Evolutionary conservation across 2,329 filamentous ascomycete species (phyloP).

Genomic region (Epichloe sp.): DNA sequence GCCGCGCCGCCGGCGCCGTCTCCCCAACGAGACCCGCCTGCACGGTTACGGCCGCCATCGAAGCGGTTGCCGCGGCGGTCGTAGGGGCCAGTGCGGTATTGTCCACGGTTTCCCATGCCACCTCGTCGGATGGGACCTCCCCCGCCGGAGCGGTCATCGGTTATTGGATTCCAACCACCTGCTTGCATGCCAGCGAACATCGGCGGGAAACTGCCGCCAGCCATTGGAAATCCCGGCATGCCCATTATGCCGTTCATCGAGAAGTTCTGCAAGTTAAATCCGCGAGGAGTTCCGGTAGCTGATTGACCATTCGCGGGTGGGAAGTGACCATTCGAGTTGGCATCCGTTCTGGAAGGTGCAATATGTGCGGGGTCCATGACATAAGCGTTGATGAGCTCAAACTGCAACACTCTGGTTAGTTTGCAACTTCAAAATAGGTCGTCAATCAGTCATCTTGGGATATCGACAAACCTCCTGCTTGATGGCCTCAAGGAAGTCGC

Average conservation of each 20-base stretch:
- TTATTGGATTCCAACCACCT: slow-evolving; percentile 36
- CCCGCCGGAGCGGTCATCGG: slow-evolving; percentile 44
- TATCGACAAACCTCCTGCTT: slow-evolving; percentile 67
- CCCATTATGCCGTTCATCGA: slow-evolving; percentile 44
- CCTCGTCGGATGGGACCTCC: slow-evolving; percentile 55
- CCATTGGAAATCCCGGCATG: slow-evolving; percentile 45
- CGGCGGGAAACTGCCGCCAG: slow-evolving; percentile 32
- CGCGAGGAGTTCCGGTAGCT: slow-evolving; percentile 73
- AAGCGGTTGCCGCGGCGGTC: slow-evolving; percentile 50
- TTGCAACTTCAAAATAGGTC: slow-evolving; percentile 31
- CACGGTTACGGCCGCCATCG: slow-evolving; percentile 39
- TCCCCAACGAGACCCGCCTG: slow-evolving; percentile 49
- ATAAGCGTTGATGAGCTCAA: slow-evolving; percentile 85
- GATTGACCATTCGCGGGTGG: slow-evolving; percentile 65
- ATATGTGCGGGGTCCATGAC: slow-evolving; percentile 92
- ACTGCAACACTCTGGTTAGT: slow-evolving; percentile 32
- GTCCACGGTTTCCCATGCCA: slow-evolving; percentile 36
- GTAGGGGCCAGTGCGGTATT: slow-evolving; percentile 58
- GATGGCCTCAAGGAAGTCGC: slow-evolving; percentile 71
- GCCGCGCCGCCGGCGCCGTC: slow-evolving; percentile 65
- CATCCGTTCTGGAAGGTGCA: slow-evolving; percentile 81
- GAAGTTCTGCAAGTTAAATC: slow-evolving; percentile 75
- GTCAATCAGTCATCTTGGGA: background rate
- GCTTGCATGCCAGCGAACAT: slow-evolving; percentile 42
- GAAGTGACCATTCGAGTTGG: slow-evolving; percentile 93